Base-by-base conservation (phyloP, 164 flowering plant species). In the Euptelea pleiosperma region DNA sequence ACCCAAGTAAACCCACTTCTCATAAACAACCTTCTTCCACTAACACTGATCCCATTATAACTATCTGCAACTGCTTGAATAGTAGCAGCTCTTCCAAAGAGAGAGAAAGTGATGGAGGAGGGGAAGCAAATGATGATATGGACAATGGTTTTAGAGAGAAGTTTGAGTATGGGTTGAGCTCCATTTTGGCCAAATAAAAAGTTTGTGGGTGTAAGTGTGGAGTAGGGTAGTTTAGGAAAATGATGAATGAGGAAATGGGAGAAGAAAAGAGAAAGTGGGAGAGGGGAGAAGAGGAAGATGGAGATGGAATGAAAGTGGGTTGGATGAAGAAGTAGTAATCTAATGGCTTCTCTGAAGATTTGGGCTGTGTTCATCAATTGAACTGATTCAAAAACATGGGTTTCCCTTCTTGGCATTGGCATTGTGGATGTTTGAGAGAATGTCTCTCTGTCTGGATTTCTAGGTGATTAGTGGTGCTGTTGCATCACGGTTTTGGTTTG, bases 51-150 rank as follows among this genome's bases (percentile, higher is more conserved):
- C 30, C 76, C 74, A 63, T 64, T 54, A 68, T 72, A 75, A 49
- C 52, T 67, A 55, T 73, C 70, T 42, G 74, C 61, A 25, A 76
- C 77, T 52, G 68, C 68, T 40, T 73, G 76, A 46, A 56, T 50
- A n/a, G 73, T 66, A 2, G 75, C 79, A 47, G 77, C 75, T 63
- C 71, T 67, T 33, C 76, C 79, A 3, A 72, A 65, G 24, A 73
- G 74, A 4, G 70, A 54, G 70, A 70, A 76, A 16, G 77, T 76
- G 63, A 76, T 64, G 6, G 63, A 64, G 19, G 68, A 64, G 21
- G 76, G 79, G 37, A 72, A 61, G 66, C 76, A 69, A 19, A 72
- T 53, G 60, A 67, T 55, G 50, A 58, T 50, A 37, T 71, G 66
- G 25, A 73, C 11, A n/a, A 68, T 43, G 55, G 68, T 73, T 57